Conservation (phyloP, 108 stramenopile species). For the Cyclotella sp. region DNA sequence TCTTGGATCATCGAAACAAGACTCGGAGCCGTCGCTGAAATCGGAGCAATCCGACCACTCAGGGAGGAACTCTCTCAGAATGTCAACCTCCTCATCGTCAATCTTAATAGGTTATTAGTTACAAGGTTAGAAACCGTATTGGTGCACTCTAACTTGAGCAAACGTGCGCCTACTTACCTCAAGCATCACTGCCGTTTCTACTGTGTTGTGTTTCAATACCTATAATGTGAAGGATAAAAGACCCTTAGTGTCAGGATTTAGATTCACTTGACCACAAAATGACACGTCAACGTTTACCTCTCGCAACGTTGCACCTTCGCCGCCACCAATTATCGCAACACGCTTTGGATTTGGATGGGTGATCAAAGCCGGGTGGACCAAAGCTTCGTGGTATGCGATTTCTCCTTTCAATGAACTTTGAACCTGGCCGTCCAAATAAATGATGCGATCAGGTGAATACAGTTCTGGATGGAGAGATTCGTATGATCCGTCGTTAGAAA, state of each 20-base stretch:
- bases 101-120: conserved; percentile 6
- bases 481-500: conserved; percentile 60
- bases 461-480: conserved; percentile 62
- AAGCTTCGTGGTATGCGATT: conserved; percentile 80
- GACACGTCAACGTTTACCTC: conserved; percentile 57
- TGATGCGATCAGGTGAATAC: conserved; percentile 54
- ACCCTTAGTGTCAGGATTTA: no score
- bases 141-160: no score
- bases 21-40: conserved; percentile 39
- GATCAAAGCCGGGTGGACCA: conserved; percentile 96
- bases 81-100: conserved; percentile 57
- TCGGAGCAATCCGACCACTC: conserved; percentile 65
- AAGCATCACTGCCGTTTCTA: conserved; percentile 71
- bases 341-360: conserved; percentile 75
- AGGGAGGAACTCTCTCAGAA: conserved; percentile 46
- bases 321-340: conserved; percentile 81
- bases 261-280: no score
- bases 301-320: conserved; percentile 81
- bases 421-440: conserved; percentile 70
- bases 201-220: conserved; percentile 81
- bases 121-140: not conserved
- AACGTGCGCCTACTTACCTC: conserved; percentile 42
- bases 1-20: conserved; percentile 76
- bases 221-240: not conserved
- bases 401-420: conserved; percentile 55